Evolutionary conservation across 768 basidiomycete genomes (phyloP).

Genomic region (Trametes meyenii): DNA sequence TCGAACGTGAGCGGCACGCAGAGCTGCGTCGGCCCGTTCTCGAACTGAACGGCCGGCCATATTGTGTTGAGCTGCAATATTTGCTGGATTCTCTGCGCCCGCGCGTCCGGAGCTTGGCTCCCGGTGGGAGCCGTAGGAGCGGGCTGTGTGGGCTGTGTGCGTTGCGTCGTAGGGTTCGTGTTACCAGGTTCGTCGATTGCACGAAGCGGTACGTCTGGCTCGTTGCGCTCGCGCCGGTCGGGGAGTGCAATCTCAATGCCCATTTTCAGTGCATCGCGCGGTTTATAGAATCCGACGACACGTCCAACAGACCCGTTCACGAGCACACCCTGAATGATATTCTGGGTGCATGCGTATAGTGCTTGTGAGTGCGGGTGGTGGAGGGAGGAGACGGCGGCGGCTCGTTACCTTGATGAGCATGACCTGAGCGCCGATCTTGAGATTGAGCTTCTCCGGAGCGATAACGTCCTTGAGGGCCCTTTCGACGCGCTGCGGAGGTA

Average conservation of each 20-base stretch:
- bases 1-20: slow-evolving; percentile 64
- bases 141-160: background rate
- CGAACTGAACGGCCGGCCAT: slow-evolving; percentile 71
- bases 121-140: background rate
- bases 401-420: slow-evolving; percentile 70
- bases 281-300: slow-evolving; percentile 28
- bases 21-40: slow-evolving; percentile 47
- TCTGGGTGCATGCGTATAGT: slow-evolving; percentile 43
- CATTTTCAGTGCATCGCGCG: slow-evolving; percentile 43
- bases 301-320: slow-evolving; percentile 73
- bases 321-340: slow-evolving; percentile 64
- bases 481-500: slow-evolving; percentile 43
- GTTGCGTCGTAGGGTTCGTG: background rate
- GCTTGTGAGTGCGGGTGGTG: background rate
- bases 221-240: background rate
- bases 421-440: slow-evolving; percentile 80
- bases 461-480: slow-evolving; percentile 63
- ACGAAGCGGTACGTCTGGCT: background rate
- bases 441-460: slow-evolving; percentile 42
- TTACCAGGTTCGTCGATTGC: no score
- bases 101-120: slow-evolving; percentile 1
- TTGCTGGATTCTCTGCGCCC: slow-evolving; percentile 24
- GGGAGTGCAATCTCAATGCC: slow-evolving; percentile 37
- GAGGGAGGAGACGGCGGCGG: background rate
- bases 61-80: slow-evolving; percentile 8